phyloP scores from a whole-genome alignment of 2,329 filamentous ascomycete species.

The Talaromyces verruculosus region DNA sequence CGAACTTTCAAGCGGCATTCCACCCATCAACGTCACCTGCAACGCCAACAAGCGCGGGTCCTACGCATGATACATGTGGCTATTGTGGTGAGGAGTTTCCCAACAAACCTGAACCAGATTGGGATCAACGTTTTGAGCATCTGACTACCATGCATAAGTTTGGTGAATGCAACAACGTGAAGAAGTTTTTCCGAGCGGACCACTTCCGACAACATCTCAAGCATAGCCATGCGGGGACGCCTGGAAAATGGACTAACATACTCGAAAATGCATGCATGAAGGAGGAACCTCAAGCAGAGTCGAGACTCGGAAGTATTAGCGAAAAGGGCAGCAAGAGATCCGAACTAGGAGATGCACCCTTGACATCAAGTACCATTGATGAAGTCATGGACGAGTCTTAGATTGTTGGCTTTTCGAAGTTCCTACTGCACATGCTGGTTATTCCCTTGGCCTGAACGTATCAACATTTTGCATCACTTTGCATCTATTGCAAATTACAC shows the following conservation, averaged over 20 bases:
- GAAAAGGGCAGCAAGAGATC: slow-evolving; percentile 25
- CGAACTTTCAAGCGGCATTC: slow-evolving; percentile 75
- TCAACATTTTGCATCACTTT: neutral
- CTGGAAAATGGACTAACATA: slow-evolving; percentile 98
- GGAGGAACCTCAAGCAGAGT: slow-evolving; percentile 60
- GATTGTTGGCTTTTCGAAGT: neutral
- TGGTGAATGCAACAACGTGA: slow-evolving; percentile 94
- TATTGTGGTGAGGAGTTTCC: slow-evolving; percentile 94
- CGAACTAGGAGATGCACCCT: slow-evolving; percentile 17
- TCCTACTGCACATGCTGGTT: neutral
- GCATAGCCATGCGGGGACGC: slow-evolving; percentile 93
- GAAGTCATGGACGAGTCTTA: slow-evolving; percentile 27
- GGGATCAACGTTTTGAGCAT: slow-evolving; percentile 83
- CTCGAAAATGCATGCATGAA: slow-evolving; percentile 96
- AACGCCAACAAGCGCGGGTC: slow-evolving; percentile 36
- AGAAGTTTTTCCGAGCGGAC: slow-evolving; percentile 97
- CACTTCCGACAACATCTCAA: slow-evolving; percentile 98
- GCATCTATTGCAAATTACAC: neutral
- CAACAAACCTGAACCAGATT: slow-evolving; percentile 72
- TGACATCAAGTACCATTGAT: slow-evolving; percentile 26
- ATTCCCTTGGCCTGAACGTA: neutral
- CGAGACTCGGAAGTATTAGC: slow-evolving; percentile 27
- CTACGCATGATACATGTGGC: slow-evolving; percentile 72
- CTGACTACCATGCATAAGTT: slow-evolving; percentile 93
- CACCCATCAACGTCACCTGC: slow-evolving; percentile 66